Percentiles rank a stretch among this genome's conserved stretches.
These are phyloP conservation scores for Paramecium octaurelia DNA, from an alignment of 73 alveolate species.

Conservation along the genomic window DNA sequence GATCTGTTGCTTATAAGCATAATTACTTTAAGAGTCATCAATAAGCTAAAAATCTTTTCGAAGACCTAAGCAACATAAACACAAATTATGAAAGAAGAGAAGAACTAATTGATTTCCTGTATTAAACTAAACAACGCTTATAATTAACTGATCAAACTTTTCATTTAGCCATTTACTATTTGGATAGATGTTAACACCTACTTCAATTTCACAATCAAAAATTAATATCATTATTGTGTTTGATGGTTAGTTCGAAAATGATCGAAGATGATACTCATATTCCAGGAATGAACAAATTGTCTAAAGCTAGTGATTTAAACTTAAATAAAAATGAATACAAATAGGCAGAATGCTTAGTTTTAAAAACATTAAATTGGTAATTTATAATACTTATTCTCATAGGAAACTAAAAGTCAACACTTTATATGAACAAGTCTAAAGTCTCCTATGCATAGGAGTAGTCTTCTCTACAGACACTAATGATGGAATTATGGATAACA, in stretches of 20 bases:
- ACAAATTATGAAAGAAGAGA: background rate
- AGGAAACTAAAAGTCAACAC: conserved; percentile 23
- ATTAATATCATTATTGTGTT: background rate
- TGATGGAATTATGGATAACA: background rate
- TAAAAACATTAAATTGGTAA: conserved; percentile 17
- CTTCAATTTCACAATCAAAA: background rate
- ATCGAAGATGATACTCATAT: background rate
- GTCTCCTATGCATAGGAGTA: background rate
- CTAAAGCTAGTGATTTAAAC: background rate
- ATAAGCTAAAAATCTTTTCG: background rate
- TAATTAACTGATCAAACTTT: background rate
- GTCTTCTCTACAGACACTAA: background rate
- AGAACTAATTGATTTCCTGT: background rate
- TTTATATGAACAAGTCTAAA: background rate
- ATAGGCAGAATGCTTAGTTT: background rate
- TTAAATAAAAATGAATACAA: background rate
- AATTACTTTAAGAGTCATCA: background rate
- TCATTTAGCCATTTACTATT: background rate
- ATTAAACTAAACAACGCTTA: background rate
- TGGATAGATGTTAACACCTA: background rate
- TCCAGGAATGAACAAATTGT: background rate
- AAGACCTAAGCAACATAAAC: background rate
- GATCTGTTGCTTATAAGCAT: background rate
- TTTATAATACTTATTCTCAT: background rate
- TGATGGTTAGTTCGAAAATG: background rate